Conservation (phyloP, 371 early-diverging fungal genomes). For the Lichtheimia ornata region DNA sequence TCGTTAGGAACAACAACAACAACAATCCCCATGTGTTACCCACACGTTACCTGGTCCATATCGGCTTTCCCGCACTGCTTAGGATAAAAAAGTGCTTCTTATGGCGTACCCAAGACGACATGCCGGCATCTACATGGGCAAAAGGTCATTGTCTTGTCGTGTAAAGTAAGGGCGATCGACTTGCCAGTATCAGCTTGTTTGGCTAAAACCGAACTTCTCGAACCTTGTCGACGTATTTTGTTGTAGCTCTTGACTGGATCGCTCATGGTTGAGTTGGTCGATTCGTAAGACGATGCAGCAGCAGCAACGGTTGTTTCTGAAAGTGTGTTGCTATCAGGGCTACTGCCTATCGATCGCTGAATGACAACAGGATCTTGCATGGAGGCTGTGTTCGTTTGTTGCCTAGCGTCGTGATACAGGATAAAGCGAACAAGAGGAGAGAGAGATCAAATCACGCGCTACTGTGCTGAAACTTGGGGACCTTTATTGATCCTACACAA, state of each 20-base stretch:
- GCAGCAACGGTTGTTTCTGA: constrained; percentile 18
- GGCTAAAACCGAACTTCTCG: constrained; percentile 33
- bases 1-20: no score
- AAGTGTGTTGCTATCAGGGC: constrained; percentile 16
- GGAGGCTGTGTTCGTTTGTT: no score
- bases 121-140: not conserved
- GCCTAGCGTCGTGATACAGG: no score
- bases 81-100: constrained; percentile 85
- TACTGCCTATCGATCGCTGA: constrained; percentile 4
- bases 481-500: no score
- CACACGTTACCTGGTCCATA: constrained; percentile 64
- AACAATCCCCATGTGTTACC: no score
- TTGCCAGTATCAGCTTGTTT: constrained; percentile 11
- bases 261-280: constrained; percentile 35
- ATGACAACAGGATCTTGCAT: constrained; percentile 14
- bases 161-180: not conserved
- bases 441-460: no score
- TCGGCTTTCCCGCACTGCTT: constrained; percentile 87
- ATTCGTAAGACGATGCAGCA: constrained; percentile 30
- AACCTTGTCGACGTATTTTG: constrained; percentile 39
- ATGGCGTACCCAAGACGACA: constrained; percentile 58
- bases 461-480: no score
- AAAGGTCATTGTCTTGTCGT: not conserved
- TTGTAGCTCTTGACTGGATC: constrained; percentile 36
- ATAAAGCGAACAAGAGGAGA: no score